These are phyloP conservation scores for Pythium aquatile DNA, from an alignment of 352 stramenopile genomes.

Conservation along the genomic window DNA sequence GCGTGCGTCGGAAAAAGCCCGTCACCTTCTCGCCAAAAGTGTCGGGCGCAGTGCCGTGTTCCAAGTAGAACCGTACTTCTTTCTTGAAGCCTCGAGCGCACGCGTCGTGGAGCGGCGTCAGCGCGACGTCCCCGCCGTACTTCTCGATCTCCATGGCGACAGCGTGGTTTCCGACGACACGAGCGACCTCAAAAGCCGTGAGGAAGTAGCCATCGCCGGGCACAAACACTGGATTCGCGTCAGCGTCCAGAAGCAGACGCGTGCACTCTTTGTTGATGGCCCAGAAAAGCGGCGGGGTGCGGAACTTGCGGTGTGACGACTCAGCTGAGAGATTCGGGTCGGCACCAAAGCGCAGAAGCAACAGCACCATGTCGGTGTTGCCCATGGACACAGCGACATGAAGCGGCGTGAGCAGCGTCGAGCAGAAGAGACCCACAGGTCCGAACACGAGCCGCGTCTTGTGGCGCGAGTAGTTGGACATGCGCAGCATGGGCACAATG, in stretches of 20 bases:
- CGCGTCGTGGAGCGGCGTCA: slow-evolving; percentile 74
- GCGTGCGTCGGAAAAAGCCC: slow-evolving; percentile 64
- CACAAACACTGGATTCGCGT: slow-evolving; percentile 65
- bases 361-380: slow-evolving; percentile 60
- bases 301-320: slow-evolving; percentile 57
- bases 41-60: slow-evolving; percentile 64
- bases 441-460: slow-evolving; percentile 53
- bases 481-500: slow-evolving; percentile 51
- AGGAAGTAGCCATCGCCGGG: slow-evolving; percentile 53
- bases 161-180: slow-evolving; percentile 56
- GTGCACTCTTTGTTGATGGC: slow-evolving; percentile 68
- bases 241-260: slow-evolving; percentile 58
- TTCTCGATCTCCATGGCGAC: slow-evolving; percentile 76
- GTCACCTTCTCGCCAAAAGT: slow-evolving; percentile 68
- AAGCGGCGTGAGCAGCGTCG: slow-evolving; percentile 67
- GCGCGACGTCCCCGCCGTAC: slow-evolving; percentile 70
- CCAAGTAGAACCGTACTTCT: slow-evolving; percentile 65
- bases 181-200: slow-evolving; percentile 72
- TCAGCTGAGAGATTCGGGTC: slow-evolving; percentile 53
- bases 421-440: slow-evolving; percentile 50
- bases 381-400: slow-evolving; percentile 73
- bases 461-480: slow-evolving; percentile 40
- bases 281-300: slow-evolving; percentile 71
- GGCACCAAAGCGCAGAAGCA: slow-evolving; percentile 58
- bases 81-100: slow-evolving; percentile 51